These are phyloP conservation scores for Scedosporium aurantiacum DNA, from an alignment of 2,329 filamentous ascomycete species.

Conservation along the genomic window DNA sequence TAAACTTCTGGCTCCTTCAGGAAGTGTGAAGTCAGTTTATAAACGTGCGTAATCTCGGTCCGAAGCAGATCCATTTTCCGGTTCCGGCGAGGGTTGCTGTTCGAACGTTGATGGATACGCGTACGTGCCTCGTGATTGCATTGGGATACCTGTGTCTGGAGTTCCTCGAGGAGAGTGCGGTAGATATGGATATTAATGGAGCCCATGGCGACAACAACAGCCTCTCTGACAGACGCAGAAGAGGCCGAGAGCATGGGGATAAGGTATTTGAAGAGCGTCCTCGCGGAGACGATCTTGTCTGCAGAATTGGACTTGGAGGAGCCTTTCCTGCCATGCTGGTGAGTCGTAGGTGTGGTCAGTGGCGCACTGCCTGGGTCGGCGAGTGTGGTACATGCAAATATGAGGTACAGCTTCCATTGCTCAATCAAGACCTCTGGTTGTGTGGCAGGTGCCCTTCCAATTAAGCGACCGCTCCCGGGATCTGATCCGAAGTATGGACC, in stretches of 20 bases:
- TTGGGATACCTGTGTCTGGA: slow-evolving; percentile 74
- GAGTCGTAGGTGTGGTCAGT: slow-evolving; percentile 34
- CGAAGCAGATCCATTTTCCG: slow-evolving; percentile 76
- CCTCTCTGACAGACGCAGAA: slow-evolving; percentile 72
- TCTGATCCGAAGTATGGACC: slow-evolving; percentile 54
- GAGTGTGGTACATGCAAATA: slow-evolving; percentile 92
- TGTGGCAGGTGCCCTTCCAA: slow-evolving; percentile 49
- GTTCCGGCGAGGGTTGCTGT: slow-evolving; percentile 72
- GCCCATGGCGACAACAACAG: slow-evolving; percentile 82
- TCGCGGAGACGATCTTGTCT: slow-evolving; percentile 76
- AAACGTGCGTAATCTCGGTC: slow-evolving; percentile 92
- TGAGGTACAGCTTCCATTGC: slow-evolving; percentile 95
- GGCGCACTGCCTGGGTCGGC: slow-evolving; percentile 60
- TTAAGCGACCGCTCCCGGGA: slow-evolving; percentile 39
- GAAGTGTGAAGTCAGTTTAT: slow-evolving; percentile 87
- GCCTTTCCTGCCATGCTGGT: slow-evolving; percentile 69
- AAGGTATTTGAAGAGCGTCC: slow-evolving; percentile 81
- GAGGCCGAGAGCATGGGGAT: slow-evolving; percentile 76
- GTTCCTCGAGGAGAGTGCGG: slow-evolving; percentile 75
- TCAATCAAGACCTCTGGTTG: slow-evolving; percentile 84
- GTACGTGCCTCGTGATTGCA: slow-evolving; percentile 84
- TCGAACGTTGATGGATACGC: slow-evolving; percentile 74
- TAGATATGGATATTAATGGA: slow-evolving; percentile 95
- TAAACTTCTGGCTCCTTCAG: slow-evolving; percentile 68
- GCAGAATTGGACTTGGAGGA: slow-evolving; percentile 59